Percentiles rank a stretch among this genome's conserved stretches.
phyloP scores from a whole-genome alignment of 306 rosid genomes.

The Ceratonia siliqua region DNA sequence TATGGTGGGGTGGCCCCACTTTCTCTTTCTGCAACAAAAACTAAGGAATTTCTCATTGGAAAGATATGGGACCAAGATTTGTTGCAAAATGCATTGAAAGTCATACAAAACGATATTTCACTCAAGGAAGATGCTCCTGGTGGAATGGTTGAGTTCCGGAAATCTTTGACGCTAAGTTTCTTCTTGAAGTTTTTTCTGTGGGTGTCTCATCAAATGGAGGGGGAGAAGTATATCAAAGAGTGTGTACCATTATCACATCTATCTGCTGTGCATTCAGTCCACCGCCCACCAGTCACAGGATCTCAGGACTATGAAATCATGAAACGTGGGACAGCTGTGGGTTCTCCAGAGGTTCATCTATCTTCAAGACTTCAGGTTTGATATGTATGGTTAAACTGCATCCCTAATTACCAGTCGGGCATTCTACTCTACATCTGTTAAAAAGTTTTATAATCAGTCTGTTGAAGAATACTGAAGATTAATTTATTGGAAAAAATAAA shows the following conservation, averaged over 20 bases:
- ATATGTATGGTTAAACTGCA: conserved; percentile 18
- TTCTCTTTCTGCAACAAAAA: conserved; percentile 66
- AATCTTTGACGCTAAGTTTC: conserved; percentile 77
- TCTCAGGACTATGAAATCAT: conserved; percentile 81
- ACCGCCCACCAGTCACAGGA: conserved; percentile 75
- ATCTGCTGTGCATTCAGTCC: conserved; percentile 77
- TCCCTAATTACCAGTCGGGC: not conserved
- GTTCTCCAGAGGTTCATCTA: conserved; percentile 92
- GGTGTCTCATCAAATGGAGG: conserved; percentile 84
- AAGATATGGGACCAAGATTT: conserved; percentile 77
- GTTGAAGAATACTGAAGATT: not conserved
- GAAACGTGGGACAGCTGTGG: conserved; percentile 87
- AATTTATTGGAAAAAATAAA: not conserved
- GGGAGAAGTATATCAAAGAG: conserved; percentile 40
- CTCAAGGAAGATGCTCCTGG: conserved; percentile 86
- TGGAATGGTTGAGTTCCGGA: conserved; percentile 95
- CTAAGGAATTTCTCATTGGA: conserved; percentile 73
- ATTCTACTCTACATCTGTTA: conserved; percentile 20
- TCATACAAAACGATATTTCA: conserved; percentile 58
- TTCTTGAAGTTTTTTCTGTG: conserved; percentile 89
- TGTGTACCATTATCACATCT: conserved; percentile 65
- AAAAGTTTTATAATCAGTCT: conserved; percentile 19
- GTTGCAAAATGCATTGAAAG: conserved; percentile 63
- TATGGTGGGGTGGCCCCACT: conserved; percentile 95
- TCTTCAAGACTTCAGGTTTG: conserved; percentile 88